A percentile compares a stretch with the other conserved stretches of the same genome.
Evolutionary conservation across 306 rosid species (phyloP).

Genomic region (Sechiopsis laciniata): DNA sequence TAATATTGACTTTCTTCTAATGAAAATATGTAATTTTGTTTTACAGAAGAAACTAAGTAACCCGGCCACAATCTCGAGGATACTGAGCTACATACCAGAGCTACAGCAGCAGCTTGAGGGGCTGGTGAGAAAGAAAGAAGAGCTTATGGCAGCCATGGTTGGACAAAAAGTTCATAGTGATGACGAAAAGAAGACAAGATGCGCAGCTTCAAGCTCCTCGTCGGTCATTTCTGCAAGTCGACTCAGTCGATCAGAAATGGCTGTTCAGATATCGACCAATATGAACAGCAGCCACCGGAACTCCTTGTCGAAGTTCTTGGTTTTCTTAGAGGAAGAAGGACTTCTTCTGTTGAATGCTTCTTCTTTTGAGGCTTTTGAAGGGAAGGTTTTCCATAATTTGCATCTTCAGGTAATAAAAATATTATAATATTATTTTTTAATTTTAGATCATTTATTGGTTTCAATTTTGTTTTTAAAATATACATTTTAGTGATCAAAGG

Average conservation of each 20-base stretch:
- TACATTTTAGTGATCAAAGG: no score
- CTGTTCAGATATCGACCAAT: conserved; percentile 45
- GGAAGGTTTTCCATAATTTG: conserved; percentile 43
- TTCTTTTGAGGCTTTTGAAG: conserved; percentile 49
- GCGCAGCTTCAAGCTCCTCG: conserved; percentile 20
- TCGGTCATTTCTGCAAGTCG: conserved; percentile 42
- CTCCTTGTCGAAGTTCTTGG: conserved; percentile 39
- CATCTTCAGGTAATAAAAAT: conserved; percentile 37
- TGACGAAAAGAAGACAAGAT: conserved; percentile 9
- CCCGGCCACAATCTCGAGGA: conserved; percentile 50
- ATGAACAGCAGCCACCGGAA: conserved; percentile 17
- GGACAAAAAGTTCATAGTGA: conserved; percentile 15
- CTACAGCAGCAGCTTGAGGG: conserved; percentile 47
- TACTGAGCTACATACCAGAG: conserved; percentile 55
- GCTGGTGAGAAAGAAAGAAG: conserved; percentile 39
- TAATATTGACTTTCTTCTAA: no score
- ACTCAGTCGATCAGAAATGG: conserved; percentile 41
- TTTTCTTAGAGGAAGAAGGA: conserved; percentile 43
- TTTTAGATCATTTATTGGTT: not conserved
- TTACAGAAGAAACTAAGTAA: conserved; percentile 56
- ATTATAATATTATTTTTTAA: not conserved
- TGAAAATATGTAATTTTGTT: not conserved
- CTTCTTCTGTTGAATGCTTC: conserved; percentile 47
- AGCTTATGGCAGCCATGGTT: conserved; percentile 30
- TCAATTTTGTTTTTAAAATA: no score